Conservation (phyloP, 306 rosid species). For the Rosa lucieae region DNA sequence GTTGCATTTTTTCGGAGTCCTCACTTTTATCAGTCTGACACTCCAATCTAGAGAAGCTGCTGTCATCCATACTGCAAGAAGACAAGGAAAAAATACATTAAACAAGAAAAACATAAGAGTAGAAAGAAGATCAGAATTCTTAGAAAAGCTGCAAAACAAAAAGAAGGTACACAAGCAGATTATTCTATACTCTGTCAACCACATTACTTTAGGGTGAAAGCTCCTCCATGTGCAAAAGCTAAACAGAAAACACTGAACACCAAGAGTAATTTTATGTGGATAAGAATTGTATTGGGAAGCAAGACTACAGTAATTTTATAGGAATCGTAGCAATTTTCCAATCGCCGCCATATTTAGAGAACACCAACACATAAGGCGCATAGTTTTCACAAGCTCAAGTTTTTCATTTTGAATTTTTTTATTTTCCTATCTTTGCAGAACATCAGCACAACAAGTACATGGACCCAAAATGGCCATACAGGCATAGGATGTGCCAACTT, state of each 20-base stretch:
- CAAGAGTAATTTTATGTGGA: background rate
- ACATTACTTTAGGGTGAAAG: constrained; percentile 1
- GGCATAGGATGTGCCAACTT: background rate
- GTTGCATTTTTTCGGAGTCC: constrained; percentile 58
- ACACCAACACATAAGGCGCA: background rate
- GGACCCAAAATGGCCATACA: background rate
- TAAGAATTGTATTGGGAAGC: background rate
- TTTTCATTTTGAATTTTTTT: background rate
- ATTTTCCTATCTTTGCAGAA: background rate
- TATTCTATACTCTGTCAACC: background rate
- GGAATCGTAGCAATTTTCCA: background rate
- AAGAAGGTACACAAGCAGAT: background rate
- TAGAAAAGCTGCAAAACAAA: constrained; percentile 8
- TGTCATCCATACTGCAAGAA: constrained; percentile 53
- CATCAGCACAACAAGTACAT: background rate
- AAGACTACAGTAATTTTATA: background rate
- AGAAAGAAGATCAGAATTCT: constrained; percentile 12
- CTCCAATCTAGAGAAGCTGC: constrained; percentile 51
- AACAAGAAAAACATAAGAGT: constrained; percentile 22
- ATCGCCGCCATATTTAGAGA: background rate
- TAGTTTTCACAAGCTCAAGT: background rate
- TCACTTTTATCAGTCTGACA: constrained; percentile 43
- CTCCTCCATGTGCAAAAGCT: background rate
- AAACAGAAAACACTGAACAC: background rate
- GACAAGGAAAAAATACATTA: constrained; percentile 20